Evolutionary conservation across 768 basidiomycete species (phyloP), one percentile per base, ranked within the genome.

Genomic region (Serendipita vermifera): DNA sequence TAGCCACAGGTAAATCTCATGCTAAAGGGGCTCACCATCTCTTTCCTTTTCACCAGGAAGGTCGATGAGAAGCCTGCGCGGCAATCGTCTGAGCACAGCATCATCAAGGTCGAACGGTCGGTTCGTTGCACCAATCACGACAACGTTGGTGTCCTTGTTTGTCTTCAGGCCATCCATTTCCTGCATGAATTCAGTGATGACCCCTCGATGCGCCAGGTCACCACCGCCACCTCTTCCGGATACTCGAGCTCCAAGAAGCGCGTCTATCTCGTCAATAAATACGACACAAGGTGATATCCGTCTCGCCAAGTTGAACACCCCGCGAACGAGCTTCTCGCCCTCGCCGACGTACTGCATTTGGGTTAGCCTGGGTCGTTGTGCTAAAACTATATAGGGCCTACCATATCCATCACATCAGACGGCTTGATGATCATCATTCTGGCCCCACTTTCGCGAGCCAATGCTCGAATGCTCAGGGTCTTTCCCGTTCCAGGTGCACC

Each of bases 321-420:
- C 87, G 57, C 81, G 81, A 33, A 96, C 92, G 15, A 90, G 80
- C 64, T 91, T 90, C 65, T 91, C 87, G 39, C 85, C 87, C 71
- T 91, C 87, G 17, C 87, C 87, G 35, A 88, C 85, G 67, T 89
- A 89, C 87, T 88, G 58, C 33, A 22, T 33, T 41, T 41, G 5
- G 27, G 39, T 55, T 53, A 51, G 31, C 27, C 46, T 33, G 55
- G 38, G 24, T 58, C 41, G 53, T 32, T 15, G 35, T 60, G 29
- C 51, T 33, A 33, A 51, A 26, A 14, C 20, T 54, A 36, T 9
- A 41, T 26, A 4, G 29, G 24, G 66, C 76, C 41, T 59, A 88
- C 88, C 88, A 93, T 93, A 66, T 96, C 91, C 82, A 93, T 90
- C 41, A 97, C 87, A 65, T 97, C 92, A 7, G 90, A 89, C 4